These are phyloP conservation scores for Fusarium protoensiforme DNA, from an alignment of 2,329 filamentous ascomycete species.

Conservation along the genomic window DNA sequence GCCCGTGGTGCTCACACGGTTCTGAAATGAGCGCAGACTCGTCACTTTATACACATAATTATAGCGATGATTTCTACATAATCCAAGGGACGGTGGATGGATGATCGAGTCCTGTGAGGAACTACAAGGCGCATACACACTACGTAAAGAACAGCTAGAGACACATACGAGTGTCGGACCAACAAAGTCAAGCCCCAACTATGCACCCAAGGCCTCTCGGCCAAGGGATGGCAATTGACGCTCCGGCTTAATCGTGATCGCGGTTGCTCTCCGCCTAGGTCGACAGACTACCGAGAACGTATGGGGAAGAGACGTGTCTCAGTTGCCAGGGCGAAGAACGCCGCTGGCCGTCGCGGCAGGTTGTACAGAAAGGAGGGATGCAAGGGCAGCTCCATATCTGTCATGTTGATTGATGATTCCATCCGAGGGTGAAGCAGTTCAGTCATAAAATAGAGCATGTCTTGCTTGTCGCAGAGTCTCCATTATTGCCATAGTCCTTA, in stretches of 20 bases:
- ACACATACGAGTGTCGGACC: slow-evolving; percentile 71
- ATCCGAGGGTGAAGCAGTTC: slow-evolving; percentile 15
- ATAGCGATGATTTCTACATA: slow-evolving; percentile 6
- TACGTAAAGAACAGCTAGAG: slow-evolving; percentile 10
- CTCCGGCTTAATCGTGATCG: slow-evolving; percentile 99
- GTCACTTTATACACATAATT: not conserved
- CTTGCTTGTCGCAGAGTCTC: not conserved
- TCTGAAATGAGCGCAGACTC: slow-evolving; percentile 72
- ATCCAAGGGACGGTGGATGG: not conserved
- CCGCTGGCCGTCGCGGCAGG: slow-evolving; percentile 66
- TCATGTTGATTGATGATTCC: not conserved
- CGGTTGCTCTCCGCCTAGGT: slow-evolving; percentile 78
- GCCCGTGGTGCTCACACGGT: slow-evolving; percentile 92
- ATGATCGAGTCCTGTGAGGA: slow-evolving; percentile 1
- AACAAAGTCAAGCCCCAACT: slow-evolving; percentile 96
- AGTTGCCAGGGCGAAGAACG: slow-evolving; percentile 66
- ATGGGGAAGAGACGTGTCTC: slow-evolving; percentile 67
- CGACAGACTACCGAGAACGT: slow-evolving; percentile 86
- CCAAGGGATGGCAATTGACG: slow-evolving; percentile 83
- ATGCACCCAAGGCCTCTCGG: slow-evolving; percentile 86
- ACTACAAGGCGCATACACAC: slow-evolving; percentile 11
- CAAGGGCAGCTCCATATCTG: slow-evolving; percentile 10
- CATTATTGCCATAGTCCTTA: not conserved
- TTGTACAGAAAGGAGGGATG: slow-evolving; percentile 19
- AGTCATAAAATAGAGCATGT: slow-evolving; percentile 11